Conservation (phyloP, 345 rosid genomes). For the Pistacia atlantica region DNA sequence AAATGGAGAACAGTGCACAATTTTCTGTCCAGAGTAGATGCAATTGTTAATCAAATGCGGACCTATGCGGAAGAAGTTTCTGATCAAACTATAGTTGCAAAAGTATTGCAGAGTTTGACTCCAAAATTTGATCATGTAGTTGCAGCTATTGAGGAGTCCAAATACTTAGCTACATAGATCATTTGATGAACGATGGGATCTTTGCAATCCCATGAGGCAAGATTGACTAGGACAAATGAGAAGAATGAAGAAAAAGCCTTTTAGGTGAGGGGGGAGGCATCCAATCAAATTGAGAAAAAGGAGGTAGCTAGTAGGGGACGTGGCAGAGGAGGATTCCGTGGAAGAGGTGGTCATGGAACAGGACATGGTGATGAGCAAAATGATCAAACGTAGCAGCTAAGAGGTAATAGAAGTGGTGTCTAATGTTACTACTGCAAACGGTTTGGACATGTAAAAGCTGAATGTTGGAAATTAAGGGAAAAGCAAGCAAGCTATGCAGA, state of each 20-base stretch:
- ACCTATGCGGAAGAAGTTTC: background rate
- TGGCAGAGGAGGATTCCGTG: too few relatives aligned
- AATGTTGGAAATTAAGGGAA: too few relatives aligned
- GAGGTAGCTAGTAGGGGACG: too few relatives aligned
- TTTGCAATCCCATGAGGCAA: constrained; percentile 16
- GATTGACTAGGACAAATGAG: background rate
- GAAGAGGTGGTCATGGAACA: too few relatives aligned
- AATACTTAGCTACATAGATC: background rate
- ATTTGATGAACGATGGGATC: constrained; percentile 23
- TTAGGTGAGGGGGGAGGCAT: background rate
- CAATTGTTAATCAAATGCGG: background rate
- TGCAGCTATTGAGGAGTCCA: constrained; percentile 14
- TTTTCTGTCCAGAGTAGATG: background rate
- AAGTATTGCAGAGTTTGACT: constrained; percentile 1
- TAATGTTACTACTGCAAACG: too few relatives aligned
- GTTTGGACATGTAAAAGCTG: too few relatives aligned
- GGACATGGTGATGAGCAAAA: too few relatives aligned
- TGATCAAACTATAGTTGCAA: constrained; percentile 1
- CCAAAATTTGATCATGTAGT: constrained; percentile 16
- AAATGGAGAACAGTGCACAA: background rate
- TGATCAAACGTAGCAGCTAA: too few relatives aligned
- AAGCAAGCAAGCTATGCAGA: too few relatives aligned
- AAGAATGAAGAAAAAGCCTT: background rate
- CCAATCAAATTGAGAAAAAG: too few relatives aligned
- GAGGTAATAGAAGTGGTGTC: too few relatives aligned